Conservation (phyloP, 192 early-diverging fungal species). For the Mortierella alpina region DNA sequence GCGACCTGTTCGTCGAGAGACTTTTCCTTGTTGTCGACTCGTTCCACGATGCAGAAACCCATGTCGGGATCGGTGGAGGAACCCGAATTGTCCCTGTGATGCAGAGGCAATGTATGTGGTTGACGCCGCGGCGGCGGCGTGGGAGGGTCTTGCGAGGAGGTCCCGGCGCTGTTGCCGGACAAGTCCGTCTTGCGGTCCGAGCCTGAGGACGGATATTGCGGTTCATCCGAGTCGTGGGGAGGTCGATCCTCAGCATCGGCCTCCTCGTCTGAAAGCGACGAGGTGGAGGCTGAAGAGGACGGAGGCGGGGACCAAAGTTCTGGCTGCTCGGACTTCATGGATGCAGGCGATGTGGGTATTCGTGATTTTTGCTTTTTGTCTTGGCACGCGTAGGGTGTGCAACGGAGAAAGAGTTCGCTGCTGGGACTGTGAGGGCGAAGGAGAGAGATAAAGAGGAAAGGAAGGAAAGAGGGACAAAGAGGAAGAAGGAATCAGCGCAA, state of each 20-base stretch:
- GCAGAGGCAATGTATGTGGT: neutral
- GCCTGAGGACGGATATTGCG: neutral
- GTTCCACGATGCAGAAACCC: too few relatives aligned
- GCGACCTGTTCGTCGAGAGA: too few relatives aligned
- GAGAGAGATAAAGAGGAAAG: neutral
- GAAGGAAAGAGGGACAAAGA: too few relatives aligned
- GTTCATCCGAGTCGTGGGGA: slow-evolving; percentile 8
- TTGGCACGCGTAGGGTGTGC: neutral
- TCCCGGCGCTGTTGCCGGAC: too few relatives aligned
- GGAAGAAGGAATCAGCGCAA: too few relatives aligned
- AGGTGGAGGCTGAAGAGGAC: too few relatives aligned
- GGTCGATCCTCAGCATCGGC: slow-evolving; percentile 6
- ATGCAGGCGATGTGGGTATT: neutral
- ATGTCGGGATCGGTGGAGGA: neutral
- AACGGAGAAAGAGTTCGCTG: neutral
- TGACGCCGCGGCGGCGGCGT: neutral
- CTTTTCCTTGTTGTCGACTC: too few relatives aligned
- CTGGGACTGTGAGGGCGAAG: neutral
- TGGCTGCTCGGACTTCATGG: slow-evolving; percentile 4
- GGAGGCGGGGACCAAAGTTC: neutral
- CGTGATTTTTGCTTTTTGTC: neutral
- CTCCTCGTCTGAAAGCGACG: neutral
- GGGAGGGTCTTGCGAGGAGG: neutral
- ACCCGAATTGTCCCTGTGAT: neutral
- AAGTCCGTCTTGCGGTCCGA: neutral